Percentiles rank a stretch among this genome's conserved stretches.
Evolutionary conservation across 768 basidiomycete species (phyloP).

Genomic region (Amanita subjunquillea): DNA sequence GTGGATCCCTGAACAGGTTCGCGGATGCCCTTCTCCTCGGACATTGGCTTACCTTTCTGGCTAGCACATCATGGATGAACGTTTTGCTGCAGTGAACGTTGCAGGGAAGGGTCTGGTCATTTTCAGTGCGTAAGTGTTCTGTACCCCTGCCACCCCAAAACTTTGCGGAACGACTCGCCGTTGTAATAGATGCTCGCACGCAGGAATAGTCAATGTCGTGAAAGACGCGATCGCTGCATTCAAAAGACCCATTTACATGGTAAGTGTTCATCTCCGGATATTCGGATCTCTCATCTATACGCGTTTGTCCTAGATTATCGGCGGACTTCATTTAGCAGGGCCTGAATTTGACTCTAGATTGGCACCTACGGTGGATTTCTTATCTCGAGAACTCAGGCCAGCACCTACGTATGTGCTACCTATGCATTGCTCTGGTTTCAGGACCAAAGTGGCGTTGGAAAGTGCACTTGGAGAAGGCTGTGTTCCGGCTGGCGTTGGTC

Average conservation of each 20-base stretch:
- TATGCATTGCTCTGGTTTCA: conserved; percentile 81
- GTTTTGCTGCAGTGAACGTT: conserved; percentile 70
- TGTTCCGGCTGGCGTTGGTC: conserved; percentile 71
- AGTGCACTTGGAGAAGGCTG: conserved; percentile 61
- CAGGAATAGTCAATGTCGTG: conserved; percentile 79
- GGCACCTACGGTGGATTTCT: conserved; percentile 58
- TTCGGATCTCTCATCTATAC: background rate
- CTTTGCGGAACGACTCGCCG: background rate
- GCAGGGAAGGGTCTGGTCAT: conserved; percentile 74
- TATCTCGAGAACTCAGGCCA: conserved; percentile 50
- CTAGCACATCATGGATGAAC: conserved; percentile 75
- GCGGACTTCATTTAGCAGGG: conserved; percentile 76
- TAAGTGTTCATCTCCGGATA: conserved; percentile 13
- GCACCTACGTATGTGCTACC: conserved; percentile 65
- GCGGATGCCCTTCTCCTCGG: conserved; percentile 1
- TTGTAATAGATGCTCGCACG: conserved; percentile 41
- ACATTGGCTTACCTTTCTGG: background rate
- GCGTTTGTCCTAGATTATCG: conserved; percentile 44
- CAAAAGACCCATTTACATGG: conserved; percentile 69
- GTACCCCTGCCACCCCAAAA: background rate
- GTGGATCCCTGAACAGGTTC: conserved; percentile 51
- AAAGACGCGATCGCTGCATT: conserved; percentile 57
- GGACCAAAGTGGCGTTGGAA: conserved; percentile 63
- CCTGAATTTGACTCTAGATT: conserved; percentile 56
- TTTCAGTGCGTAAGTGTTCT: conserved; percentile 66